Evolutionary conservation across 2,329 filamentous ascomycete species (phyloP), one percentile per base, ranked within the genome.

Genomic region (Dothideomycetes sp.): DNA sequence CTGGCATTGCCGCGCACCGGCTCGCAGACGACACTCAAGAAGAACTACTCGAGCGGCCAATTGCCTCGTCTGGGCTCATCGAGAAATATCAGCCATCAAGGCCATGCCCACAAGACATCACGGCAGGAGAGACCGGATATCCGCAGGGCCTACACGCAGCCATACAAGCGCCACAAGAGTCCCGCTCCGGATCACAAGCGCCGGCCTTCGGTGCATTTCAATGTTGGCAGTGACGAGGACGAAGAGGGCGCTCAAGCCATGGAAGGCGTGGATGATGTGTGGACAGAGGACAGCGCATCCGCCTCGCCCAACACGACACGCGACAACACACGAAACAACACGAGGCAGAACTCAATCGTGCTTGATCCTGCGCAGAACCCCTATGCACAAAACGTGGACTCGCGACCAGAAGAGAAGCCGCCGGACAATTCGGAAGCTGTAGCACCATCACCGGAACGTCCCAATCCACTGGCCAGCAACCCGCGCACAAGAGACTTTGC

Each of bases 21-120:
- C 36, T 52, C 53, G 18, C 54, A 59, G 31, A 49, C 51, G 5
- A 52, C 50, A 17, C 47, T 65, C 42, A 41, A 43, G 36, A 47
- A 47, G 29, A 47, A 47, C 44, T 57, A 59, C 45, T 65, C 62
- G 17, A 64, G 60, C 49, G 57, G 60, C 15, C 60, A 65, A 42
- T 54, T 65, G 37, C 46, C 57, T 29, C 57, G 59, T 8, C 50
- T 55, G 32, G 54, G 49, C 16, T 56, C 53, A 50, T 56, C 27
- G 19, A 59, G 58, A 48, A 54, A 53, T 43, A 53, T 58, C 34
- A 46, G 51, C 16, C 49, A 56, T 32, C n/a, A n/a, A n/a, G n/a
- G 22, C 22, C 22, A 27, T 12, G 49, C 53, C 29, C 50, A 34
- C 19, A 33, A 5, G 17, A 8, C 39, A 3, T 29, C 14, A 18